Conservation (phyloP, 768 basidiomycete species). For the Amanita jacksonii region DNA sequence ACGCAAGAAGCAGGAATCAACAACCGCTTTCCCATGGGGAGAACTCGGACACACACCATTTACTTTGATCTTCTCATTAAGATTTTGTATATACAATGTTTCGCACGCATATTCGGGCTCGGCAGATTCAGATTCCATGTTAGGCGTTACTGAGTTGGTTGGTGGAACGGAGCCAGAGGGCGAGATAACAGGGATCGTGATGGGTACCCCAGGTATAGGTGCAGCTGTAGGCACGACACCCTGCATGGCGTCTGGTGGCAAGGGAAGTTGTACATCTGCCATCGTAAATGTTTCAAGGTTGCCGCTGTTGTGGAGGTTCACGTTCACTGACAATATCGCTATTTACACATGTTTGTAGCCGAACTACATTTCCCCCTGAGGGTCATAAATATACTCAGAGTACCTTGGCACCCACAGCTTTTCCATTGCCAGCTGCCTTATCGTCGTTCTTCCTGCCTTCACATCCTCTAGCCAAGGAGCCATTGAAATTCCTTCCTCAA, state of each 20-base stretch:
- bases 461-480: conserved; percentile 37
- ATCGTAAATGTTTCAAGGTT: not conserved
- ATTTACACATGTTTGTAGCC: not conserved
- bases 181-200: conserved; percentile 5
- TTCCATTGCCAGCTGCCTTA: conserved; percentile 38
- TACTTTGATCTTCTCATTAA: conserved; percentile 90
- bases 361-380: conserved; percentile 32
- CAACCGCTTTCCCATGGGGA: too few relatives aligned
- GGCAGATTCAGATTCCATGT: not conserved
- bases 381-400: conserved; percentile 52
- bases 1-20: not conserved
- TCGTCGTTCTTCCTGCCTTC: conserved; percentile 18
- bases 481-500: conserved; percentile 57
- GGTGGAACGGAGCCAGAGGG: conserved; percentile 13
- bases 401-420: conserved; percentile 62
- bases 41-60: conserved; percentile 36
- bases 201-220: conserved; percentile 12
- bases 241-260: conserved; percentile 20
- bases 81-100: conserved; percentile 91
- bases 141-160: not conserved
- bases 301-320: not conserved
- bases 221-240: conserved; percentile 18
- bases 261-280: conserved; percentile 17
- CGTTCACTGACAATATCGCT: not conserved
- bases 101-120: conserved; percentile 54